Evolutionary conservation across 495 filamentous ascomycete species (phyloP).

Genomic region (Xylaria sp.): DNA sequence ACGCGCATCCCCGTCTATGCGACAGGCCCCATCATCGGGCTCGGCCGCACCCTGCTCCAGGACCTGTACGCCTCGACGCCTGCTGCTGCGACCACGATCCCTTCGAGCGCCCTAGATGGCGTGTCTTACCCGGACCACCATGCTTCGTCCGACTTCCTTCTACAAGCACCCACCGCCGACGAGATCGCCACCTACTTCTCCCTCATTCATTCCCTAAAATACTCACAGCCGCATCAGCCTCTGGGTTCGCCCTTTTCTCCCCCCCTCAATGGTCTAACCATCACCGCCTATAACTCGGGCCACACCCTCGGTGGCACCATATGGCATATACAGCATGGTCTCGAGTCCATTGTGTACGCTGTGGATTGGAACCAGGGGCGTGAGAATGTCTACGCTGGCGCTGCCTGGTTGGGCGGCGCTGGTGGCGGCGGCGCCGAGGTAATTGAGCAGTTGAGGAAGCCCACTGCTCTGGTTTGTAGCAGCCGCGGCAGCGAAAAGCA

Average conservation of each 20-base stretch:
- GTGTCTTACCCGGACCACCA: slow-evolving; percentile 65
- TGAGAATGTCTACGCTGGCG: slow-evolving; percentile 91
- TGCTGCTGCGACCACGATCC: slow-evolving; percentile 79
- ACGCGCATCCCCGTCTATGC: slow-evolving; percentile 95
- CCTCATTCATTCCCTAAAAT: slow-evolving; percentile 92
- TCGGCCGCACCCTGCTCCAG: slow-evolving; percentile 88
- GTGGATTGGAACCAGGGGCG: slow-evolving; percentile 96
- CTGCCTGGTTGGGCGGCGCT: slow-evolving; percentile 86
- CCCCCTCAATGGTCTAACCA: slow-evolving; percentile 87
- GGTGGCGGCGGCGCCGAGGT: slow-evolving; percentile 84
- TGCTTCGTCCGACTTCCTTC: slow-evolving; percentile 65
- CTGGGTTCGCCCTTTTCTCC: slow-evolving; percentile 85
- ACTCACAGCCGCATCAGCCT: slow-evolving; percentile 93
- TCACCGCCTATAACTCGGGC: slow-evolving; percentile 96
- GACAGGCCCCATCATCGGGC: slow-evolving; percentile 88
- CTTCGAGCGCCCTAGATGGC: slow-evolving; percentile 72
- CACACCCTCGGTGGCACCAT: slow-evolving; percentile 96
- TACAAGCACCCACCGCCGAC: slow-evolving; percentile 80
- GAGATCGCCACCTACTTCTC: slow-evolving; percentile 94
- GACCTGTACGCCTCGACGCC: slow-evolving; percentile 93
- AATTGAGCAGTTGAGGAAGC: slow-evolving; percentile 89
- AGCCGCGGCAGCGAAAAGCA: slow-evolving; percentile 78
- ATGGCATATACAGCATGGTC: slow-evolving; percentile 97
- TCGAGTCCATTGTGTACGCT: slow-evolving; percentile 97
- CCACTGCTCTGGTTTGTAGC: slow-evolving; percentile 91